A percentile compares a stretch with the other conserved stretches of the same genome.
These are phyloP conservation scores for Psidium guajava DNA, from an alignment of 345 rosid genomes.

Conservation along the genomic window DNA sequence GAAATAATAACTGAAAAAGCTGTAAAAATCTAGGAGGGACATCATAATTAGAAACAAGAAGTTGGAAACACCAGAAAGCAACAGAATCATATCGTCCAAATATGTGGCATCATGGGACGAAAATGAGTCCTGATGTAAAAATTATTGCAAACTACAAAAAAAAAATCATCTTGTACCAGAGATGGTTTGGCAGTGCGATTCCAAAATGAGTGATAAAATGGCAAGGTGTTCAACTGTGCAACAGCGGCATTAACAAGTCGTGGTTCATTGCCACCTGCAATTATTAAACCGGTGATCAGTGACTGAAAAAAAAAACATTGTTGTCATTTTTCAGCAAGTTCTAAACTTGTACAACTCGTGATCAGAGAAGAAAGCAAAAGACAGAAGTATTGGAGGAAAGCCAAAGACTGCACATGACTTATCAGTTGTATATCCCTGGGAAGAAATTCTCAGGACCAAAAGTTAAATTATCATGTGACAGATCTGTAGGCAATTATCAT, in stretches of 20 bases:
- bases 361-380: background rate
- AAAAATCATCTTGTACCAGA: slow-evolving; percentile 34
- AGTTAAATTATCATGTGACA: background rate
- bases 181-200: slow-evolving; percentile 95
- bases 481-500: background rate
- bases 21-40: background rate
- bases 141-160: background rate
- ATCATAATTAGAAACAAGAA: background rate
- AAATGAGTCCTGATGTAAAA: background rate
- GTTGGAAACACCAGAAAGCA: background rate
- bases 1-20: background rate
- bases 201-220: slow-evolving; percentile 99
- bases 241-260: slow-evolving; percentile 83
- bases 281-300: background rate
- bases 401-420: no score
- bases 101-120: background rate
- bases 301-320: background rate
- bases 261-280: slow-evolving; percentile 85
- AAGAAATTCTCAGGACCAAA: background rate
- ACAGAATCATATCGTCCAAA: background rate
- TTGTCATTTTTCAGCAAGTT: background rate
- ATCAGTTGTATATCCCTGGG: background rate
- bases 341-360: background rate
- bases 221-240: slow-evolving; percentile 60
- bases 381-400: background rate